These are phyloP conservation scores for Carpinus viminea DNA, from an alignment of 306 rosid species.

Conservation along the genomic window DNA sequence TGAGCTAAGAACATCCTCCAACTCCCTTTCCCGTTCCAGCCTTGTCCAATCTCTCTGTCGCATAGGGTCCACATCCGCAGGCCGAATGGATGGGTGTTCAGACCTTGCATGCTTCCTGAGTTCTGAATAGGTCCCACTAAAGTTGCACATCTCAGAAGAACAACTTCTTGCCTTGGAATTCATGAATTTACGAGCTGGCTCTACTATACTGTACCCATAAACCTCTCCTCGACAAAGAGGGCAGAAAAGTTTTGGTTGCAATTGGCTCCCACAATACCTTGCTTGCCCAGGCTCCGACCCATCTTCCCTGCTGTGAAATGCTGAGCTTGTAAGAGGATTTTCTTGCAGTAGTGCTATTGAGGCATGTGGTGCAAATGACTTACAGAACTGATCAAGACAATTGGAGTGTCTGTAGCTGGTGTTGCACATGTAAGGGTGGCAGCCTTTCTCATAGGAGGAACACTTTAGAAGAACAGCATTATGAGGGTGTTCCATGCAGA, in stretches of 20 bases:
- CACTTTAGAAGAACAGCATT: constrained; percentile 75
- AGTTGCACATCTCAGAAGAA: constrained; percentile 69
- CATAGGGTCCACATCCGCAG: constrained; percentile 66
- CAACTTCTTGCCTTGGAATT: constrained; percentile 67
- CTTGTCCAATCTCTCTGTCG: constrained; percentile 63
- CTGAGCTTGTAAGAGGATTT: constrained; percentile 49
- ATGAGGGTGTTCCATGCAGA: constrained; percentile 85
- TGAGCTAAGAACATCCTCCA: constrained; percentile 61
- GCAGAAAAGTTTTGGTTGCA: constrained; percentile 50
- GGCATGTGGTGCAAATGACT: constrained; percentile 55
- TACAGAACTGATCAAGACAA: constrained; percentile 82
- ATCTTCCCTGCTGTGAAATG: constrained; percentile 39
- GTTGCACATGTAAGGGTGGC: constrained; percentile 82
- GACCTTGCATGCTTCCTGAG: constrained; percentile 82
- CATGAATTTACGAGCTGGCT: constrained; percentile 66
- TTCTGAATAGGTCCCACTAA: constrained; percentile 65
- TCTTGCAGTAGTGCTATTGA: constrained; percentile 50
- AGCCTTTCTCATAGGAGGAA: constrained; percentile 69
- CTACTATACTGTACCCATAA: constrained; percentile 61
- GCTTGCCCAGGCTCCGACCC: constrained; percentile 38
- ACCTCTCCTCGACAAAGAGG: constrained; percentile 87
- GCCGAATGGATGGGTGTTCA: constrained; percentile 72
- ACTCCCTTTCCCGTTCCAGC: constrained; percentile 65
- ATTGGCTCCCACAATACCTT: constrained; percentile 36
- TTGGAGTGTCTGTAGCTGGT: constrained; percentile 84